Evolutionary conservation across 2,329 filamentous ascomycete genomes (phyloP).

Genomic region (Fusarium redolens): DNA sequence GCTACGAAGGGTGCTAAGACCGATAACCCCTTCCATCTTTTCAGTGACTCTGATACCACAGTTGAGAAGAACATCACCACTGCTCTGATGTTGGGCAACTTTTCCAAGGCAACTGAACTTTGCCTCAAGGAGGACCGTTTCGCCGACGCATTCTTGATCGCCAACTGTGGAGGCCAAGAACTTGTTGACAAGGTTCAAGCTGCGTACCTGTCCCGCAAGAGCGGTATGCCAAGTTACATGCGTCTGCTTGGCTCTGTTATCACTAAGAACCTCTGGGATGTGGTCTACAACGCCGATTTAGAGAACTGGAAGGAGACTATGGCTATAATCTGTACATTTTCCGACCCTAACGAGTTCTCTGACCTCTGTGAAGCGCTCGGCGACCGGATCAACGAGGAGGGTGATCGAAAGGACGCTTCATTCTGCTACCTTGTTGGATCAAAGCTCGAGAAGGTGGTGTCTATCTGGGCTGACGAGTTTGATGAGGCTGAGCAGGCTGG

Average conservation of each 20-base stretch:
- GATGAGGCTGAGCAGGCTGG: constrained; percentile 83
- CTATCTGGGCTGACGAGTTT: constrained; percentile 92
- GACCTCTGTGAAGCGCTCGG: constrained; percentile 95
- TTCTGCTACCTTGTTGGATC: constrained; percentile 97
- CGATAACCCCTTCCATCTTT: constrained; percentile 92
- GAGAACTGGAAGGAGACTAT: constrained; percentile 97
- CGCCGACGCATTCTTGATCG: constrained; percentile 97
- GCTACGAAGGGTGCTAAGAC: constrained; percentile 93
- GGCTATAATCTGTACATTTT: constrained; percentile 95
- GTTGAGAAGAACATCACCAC: constrained; percentile 89
- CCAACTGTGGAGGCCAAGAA: constrained; percentile 93
- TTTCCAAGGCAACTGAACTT: constrained; percentile 88
- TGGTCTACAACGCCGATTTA: constrained; percentile 95
- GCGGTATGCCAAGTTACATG: constrained; percentile 88
- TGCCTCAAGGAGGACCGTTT: constrained; percentile 90
- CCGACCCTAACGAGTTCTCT: constrained; percentile 88
- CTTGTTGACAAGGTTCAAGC: constrained; percentile 94
- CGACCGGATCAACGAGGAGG: constrained; percentile 85
- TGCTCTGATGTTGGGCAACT: constrained; percentile 89
- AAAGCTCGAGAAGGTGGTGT: constrained; percentile 96
- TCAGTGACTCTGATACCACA: constrained; percentile 83
- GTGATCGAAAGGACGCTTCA: constrained; percentile 86
- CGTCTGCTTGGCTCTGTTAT: constrained; percentile 91
- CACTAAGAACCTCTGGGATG: constrained; percentile 96
- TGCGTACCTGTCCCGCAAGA: constrained; percentile 87